Evolutionary conservation across 495 filamentous ascomycete species (phyloP).

Genomic region (Hypomontagnella submonticulosa): DNA sequence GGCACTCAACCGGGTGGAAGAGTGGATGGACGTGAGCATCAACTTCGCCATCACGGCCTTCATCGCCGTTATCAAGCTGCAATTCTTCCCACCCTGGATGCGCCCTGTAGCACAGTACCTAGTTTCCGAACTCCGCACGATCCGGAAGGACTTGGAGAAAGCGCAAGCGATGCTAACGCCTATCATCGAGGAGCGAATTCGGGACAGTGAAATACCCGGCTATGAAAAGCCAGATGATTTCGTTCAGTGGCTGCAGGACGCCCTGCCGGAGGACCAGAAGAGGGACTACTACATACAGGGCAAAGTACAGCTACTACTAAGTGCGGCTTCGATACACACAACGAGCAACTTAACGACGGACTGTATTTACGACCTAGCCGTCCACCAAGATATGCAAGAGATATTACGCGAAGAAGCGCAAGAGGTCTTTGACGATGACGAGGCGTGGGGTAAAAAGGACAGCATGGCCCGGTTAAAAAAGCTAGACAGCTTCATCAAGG

Average conservation of each 20-base stretch:
- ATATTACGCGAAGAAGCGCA: slow-evolving; percentile 61
- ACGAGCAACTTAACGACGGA: slow-evolving; percentile 52
- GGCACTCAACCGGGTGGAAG: slow-evolving; percentile 46
- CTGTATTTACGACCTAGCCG: slow-evolving; percentile 61
- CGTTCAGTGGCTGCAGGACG: slow-evolving; percentile 50
- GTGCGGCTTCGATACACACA: slow-evolving; percentile 52
- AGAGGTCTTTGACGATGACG: slow-evolving; percentile 51
- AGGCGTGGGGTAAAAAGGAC: slow-evolving; percentile 51
- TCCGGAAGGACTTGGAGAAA: slow-evolving; percentile 43
- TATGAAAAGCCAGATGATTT: slow-evolving; percentile 50
- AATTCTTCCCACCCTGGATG: slow-evolving; percentile 53
- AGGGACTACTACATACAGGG: slow-evolving; percentile 44
- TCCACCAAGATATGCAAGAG: slow-evolving; percentile 61
- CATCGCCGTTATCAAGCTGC: slow-evolving; percentile 52
- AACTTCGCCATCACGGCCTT: slow-evolving; percentile 53
- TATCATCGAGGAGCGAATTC: slow-evolving; percentile 47
- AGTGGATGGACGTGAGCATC: slow-evolving; percentile 52
- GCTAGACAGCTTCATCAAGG: slow-evolving; percentile 67
- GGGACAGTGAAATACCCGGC: slow-evolving; percentile 39
- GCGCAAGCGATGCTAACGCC: slow-evolving; percentile 47
- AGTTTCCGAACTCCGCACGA: slow-evolving; percentile 48
- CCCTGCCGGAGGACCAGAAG: slow-evolving; percentile 49
- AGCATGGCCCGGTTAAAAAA: slow-evolving; percentile 58
- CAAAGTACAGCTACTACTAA: slow-evolving; percentile 48
- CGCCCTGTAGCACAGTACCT: slow-evolving; percentile 47